These are phyloP conservation scores for Ceratocystis harringtonii DNA, from an alignment of 2,329 filamentous ascomycete species.

Conservation along the genomic window DNA sequence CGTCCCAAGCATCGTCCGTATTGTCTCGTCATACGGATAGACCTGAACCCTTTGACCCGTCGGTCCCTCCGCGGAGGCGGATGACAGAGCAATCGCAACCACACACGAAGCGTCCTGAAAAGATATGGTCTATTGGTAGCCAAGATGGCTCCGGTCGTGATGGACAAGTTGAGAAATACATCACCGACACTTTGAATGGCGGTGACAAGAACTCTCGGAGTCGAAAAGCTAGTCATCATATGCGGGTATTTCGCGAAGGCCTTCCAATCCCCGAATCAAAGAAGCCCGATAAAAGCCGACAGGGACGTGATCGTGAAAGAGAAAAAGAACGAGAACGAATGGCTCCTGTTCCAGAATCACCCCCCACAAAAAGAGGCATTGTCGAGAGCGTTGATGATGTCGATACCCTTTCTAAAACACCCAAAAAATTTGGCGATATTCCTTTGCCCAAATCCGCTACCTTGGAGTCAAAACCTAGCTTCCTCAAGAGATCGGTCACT, in stretches of 20 bases:
- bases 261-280: slow-evolving; percentile 41
- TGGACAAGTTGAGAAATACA: slow-evolving; percentile 49
- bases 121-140: slow-evolving; percentile 48
- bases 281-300: slow-evolving; percentile 31
- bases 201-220: slow-evolving; percentile 48
- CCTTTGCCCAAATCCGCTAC: not conserved
- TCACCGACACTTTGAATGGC: slow-evolving; percentile 45
- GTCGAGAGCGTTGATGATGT: not conserved
- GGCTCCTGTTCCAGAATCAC: slow-evolving; percentile 9
- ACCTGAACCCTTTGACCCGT: not conserved
- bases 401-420: slow-evolving; percentile 11
- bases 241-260: slow-evolving; percentile 53
- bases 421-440: slow-evolving; percentile 7
- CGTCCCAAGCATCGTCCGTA: not conserved
- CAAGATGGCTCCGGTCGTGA: slow-evolving; percentile 30
- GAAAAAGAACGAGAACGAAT: slow-evolving; percentile 8
- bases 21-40: not conserved
- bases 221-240: slow-evolving; percentile 51
- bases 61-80: slow-evolving; percentile 1
- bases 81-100: slow-evolving; percentile 3
- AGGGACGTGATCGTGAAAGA: slow-evolving; percentile 10
- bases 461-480: not conserved
- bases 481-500: not conserved
- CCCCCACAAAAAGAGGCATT: not conserved
- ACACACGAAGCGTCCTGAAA: slow-evolving; percentile 33